These are phyloP conservation scores for Verruconis gallopava DNA, from an alignment of 2,329 filamentous ascomycete species.

Conservation along the genomic window DNA sequence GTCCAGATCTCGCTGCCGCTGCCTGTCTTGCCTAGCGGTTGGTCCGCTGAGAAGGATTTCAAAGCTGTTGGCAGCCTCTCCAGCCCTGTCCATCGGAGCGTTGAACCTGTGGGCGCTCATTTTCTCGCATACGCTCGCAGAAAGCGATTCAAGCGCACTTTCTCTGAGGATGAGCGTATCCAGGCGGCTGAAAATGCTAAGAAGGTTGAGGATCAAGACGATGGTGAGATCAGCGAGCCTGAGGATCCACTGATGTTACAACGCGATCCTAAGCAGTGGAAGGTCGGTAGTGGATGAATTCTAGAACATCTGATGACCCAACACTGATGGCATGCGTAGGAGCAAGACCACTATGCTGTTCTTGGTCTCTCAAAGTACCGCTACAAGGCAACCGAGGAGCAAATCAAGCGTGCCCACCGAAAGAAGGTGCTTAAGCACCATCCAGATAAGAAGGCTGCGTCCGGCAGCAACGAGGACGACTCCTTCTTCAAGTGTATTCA, in stretches of 20 bases:
- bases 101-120: slow-evolving; percentile 93
- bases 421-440: slow-evolving; percentile 99
- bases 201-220: slow-evolving; percentile 86
- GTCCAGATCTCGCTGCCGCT: slow-evolving; percentile 54
- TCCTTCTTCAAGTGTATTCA: slow-evolving; percentile 99
- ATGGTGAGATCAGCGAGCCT: slow-evolving; percentile 80
- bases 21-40: slow-evolving; percentile 64
- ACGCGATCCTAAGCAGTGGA: slow-evolving; percentile 98
- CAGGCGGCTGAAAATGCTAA: slow-evolving; percentile 90
- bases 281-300: slow-evolving; percentile 45
- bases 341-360: slow-evolving; percentile 95
- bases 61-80: slow-evolving; percentile 69
- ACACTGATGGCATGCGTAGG: slow-evolving; percentile 33
- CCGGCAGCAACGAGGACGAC: slow-evolving; percentile 79
- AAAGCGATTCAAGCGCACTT: slow-evolving; percentile 86
- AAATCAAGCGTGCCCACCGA: slow-evolving; percentile 97
- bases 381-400: slow-evolving; percentile 84
- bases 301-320: neutral
- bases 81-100: slow-evolving; percentile 65
- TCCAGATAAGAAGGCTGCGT: slow-evolving; percentile 95
- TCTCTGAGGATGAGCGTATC: slow-evolving; percentile 96
- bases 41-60: slow-evolving; percentile 85
- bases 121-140: slow-evolving; percentile 95
- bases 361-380: slow-evolving; percentile 88
- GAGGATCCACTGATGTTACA: slow-evolving; percentile 88